Conservation (phyloP, 2,329 filamentous ascomycete species). For the Setomelanomma holmii region DNA sequence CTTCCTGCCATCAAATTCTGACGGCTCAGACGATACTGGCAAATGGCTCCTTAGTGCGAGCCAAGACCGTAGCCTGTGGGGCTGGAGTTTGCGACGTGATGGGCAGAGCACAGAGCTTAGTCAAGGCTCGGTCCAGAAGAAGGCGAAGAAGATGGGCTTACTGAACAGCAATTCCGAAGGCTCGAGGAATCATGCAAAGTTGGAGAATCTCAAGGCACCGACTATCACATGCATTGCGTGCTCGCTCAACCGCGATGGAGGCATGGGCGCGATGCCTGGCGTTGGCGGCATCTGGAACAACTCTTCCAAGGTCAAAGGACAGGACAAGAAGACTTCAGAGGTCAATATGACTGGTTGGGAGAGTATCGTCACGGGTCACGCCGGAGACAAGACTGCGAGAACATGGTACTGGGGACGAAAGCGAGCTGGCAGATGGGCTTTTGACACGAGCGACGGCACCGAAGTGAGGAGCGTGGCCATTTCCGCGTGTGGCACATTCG, state of each 20-base stretch:
- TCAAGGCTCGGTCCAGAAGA: conserved; percentile 86
- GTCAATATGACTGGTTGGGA: conserved; percentile 92
- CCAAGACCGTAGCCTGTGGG: conserved; percentile 91
- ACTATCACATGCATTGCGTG: conserved; percentile 92
- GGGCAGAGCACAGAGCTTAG: conserved; percentile 93
- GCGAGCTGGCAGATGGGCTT: conserved; percentile 89
- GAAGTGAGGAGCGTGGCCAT: conserved; percentile 85
- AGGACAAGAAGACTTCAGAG: conserved; percentile 73
- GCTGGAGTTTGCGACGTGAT: conserved; percentile 92
- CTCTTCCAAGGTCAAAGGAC: conserved; percentile 64
- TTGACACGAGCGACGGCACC: conserved; percentile 83
- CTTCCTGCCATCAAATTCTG: conserved; percentile 87
- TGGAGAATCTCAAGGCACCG: conserved; percentile 82
- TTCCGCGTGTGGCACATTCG: conserved; percentile 92
- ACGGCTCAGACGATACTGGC: conserved; percentile 84
- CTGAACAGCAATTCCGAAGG: conserved; percentile 64
- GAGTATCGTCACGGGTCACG: conserved; percentile 92
- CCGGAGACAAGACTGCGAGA: conserved; percentile 80
- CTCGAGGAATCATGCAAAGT: conserved; percentile 67
- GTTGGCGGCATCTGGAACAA: conserved; percentile 86
- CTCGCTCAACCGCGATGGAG: conserved; percentile 91
- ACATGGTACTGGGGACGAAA: conserved; percentile 99
- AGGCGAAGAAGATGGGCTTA: conserved; percentile 86
- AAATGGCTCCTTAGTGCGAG: conserved; percentile 95
- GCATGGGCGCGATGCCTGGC: conserved; percentile 83